A percentile compares a stretch with the other conserved stretches of the same genome.
Evolutionary conservation across 352 stramenopile species (phyloP).

Genomic region (Pythium grandisporangium): DNA sequence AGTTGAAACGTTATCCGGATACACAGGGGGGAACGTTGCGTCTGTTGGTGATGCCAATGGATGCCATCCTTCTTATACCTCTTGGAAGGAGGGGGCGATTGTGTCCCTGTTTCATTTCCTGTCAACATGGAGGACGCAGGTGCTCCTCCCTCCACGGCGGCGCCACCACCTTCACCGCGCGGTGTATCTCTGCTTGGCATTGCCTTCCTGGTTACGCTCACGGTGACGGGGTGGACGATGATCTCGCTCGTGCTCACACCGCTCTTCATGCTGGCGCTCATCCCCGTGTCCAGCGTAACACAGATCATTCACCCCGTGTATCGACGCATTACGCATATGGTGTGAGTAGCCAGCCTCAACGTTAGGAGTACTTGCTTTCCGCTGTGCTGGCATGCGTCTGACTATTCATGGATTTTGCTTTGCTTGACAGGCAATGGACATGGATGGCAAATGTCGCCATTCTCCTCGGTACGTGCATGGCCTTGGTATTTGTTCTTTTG

Average conservation of each 20-base stretch:
- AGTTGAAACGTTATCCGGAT: no score
- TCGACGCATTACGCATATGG: conserved; percentile 37
- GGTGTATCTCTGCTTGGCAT: conserved; percentile 31
- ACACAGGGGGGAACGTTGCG: no score
- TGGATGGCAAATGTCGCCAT: conserved; percentile 71
- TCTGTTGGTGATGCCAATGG: no score
- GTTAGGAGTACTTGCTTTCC: no score
- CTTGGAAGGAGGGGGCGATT: background rate
- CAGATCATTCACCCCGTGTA: conserved; percentile 22
- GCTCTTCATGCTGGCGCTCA: conserved; percentile 27
- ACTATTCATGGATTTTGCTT: background rate
- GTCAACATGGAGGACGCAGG: no score
- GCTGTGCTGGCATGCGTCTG: background rate
- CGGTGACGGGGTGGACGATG: conserved; percentile 44
- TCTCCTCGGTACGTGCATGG: conserved; percentile 28
- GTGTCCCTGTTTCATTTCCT: no score
- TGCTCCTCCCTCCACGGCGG: no score
- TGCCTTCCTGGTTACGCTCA: conserved; percentile 37
- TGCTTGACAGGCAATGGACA: conserved; percentile 47
- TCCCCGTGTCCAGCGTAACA: conserved; percentile 13
- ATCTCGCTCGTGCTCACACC: conserved; percentile 49
- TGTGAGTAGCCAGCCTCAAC: no score
- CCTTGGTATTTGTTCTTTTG: background rate
- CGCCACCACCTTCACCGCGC: no score
- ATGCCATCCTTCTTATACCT: background rate